Conservation (phyloP, 2,329 filamentous ascomycete genomes). For the Alternaria novae-zelandiae region DNA sequence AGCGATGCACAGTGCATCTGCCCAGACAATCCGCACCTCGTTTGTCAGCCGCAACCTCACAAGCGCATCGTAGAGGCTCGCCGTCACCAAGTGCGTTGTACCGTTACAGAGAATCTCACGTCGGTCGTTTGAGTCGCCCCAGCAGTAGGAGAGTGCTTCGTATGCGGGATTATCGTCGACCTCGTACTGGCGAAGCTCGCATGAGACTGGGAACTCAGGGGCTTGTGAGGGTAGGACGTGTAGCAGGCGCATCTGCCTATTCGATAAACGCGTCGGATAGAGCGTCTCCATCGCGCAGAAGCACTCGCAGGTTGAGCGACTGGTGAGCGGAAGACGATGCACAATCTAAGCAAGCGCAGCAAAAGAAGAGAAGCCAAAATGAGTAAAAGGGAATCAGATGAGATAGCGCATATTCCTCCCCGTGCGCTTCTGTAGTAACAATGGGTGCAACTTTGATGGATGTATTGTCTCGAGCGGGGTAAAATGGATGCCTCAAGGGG, state of each 20-base stretch:
- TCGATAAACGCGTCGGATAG: not conserved
- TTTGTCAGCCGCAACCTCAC: not conserved
- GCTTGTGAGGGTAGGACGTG: not conserved
- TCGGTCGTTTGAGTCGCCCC: not conserved
- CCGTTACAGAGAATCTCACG: not conserved
- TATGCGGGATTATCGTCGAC: not conserved
- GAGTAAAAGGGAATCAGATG: not conserved
- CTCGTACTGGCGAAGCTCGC: not conserved
- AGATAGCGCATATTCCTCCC: not conserved
- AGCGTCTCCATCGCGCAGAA: not conserved
- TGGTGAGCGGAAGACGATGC: not conserved
- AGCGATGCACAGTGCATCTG: not conserved
- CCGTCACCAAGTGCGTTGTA: not conserved
- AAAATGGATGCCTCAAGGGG: not conserved
- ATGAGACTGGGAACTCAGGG: not conserved
- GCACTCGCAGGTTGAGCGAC: not conserved
- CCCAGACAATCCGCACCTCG: not conserved
- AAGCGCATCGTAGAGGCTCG: not conserved
- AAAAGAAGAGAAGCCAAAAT: not conserved
- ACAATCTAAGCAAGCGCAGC: not conserved
- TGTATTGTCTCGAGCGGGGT: not conserved
- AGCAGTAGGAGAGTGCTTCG: not conserved
- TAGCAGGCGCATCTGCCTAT: not conserved
- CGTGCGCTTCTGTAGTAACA: not conserved
- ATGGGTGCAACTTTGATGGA: not conserved